Base-by-base conservation (phyloP, 306 rosid genomes). In the Ormosia semicastrata region DNA sequence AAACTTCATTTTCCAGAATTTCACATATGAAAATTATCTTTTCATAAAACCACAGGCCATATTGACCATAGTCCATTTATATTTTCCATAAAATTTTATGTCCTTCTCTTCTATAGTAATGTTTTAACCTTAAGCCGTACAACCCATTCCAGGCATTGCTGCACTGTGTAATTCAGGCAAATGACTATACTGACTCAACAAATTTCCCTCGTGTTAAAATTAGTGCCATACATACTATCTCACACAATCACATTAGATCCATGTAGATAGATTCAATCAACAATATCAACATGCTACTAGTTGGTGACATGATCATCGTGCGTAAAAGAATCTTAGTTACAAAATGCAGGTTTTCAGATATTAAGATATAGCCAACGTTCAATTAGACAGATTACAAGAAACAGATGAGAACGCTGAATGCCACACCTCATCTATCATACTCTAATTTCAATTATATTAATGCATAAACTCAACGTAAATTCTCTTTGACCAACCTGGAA, bases 1-100 rank as follows among this genome's bases (percentile, higher is more conserved):
- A 66, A 78, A 71, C 79, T 13, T 77, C 18, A 73, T 50, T 53
- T 81, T 77, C 77, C 67, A 43, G 32, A 69, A 56, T 41, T 72
- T 56, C 29, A 62, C 18, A n/a, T 29, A 39, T 57, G 10, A 11
- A 49, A 78, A 66, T 3, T 41, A 58, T 49, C 37, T 79, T 78
- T 58, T 46, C 2, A 66, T 76, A 73, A 39, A 82, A 67, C 47
- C 43, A 59, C 64, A 17, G 2, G 29, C 14, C 13, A 63, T 13
- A 36, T 34, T 54, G 64, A 68, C 39, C 33, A 13, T 41, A 79
- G 52, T 49, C 72, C 32, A 54, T 13, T 76, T 57, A 74, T 65
- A 72, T 56, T 73, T 54, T 57, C 77, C 78, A 71, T 30, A 47
- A 18, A 50, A 17, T 39, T 56, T 24, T 43, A 39, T n/a, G 34